phyloP scores from a whole-genome alignment of 257 asterid species.

The Solanum tarapatanum region DNA sequence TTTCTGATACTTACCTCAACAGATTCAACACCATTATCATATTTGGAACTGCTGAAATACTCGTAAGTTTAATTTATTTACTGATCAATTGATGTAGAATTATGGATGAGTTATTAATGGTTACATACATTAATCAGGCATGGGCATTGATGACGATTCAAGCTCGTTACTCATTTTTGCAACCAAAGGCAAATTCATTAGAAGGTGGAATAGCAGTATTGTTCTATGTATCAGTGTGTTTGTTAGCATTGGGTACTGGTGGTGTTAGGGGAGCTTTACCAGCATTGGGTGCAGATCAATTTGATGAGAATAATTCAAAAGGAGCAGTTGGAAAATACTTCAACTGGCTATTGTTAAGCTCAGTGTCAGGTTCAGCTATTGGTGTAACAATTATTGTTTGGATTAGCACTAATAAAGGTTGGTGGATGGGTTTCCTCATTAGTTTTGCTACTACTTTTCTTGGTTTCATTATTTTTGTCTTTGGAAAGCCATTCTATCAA shows the following conservation, averaged over 20 bases:
- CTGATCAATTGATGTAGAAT: not conserved
- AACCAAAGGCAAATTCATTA: constrained; percentile 21
- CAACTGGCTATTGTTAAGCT: constrained; percentile 40
- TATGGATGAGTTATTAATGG: not conserved
- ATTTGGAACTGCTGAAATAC: constrained; percentile 34
- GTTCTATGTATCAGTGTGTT: constrained; percentile 30
- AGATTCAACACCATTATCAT: constrained; percentile 37
- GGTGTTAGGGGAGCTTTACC: constrained; percentile 47
- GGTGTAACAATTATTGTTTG: constrained; percentile 54
- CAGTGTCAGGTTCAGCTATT: constrained; percentile 38
- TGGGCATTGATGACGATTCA: constrained; percentile 37
- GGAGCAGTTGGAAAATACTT: constrained; percentile 32
- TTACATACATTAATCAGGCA: constrained; percentile 13
- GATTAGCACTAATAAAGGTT: constrained; percentile 41
- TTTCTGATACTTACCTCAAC: constrained; percentile 38
- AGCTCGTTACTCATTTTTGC: constrained; percentile 28
- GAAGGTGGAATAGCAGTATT: constrained; percentile 25
- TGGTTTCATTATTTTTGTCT: constrained; percentile 32
- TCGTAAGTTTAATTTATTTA: constrained; percentile 9
- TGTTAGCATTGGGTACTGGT: constrained; percentile 41
- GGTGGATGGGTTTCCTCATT: constrained; percentile 49
- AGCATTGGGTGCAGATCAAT: constrained; percentile 54
- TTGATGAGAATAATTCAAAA: constrained; percentile 27
- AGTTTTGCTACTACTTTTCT: constrained; percentile 23
- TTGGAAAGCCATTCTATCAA: constrained; percentile 31